Conservation (phyloP, 768 basidiomycete genomes). For the Mycena capillaripes region DNA sequence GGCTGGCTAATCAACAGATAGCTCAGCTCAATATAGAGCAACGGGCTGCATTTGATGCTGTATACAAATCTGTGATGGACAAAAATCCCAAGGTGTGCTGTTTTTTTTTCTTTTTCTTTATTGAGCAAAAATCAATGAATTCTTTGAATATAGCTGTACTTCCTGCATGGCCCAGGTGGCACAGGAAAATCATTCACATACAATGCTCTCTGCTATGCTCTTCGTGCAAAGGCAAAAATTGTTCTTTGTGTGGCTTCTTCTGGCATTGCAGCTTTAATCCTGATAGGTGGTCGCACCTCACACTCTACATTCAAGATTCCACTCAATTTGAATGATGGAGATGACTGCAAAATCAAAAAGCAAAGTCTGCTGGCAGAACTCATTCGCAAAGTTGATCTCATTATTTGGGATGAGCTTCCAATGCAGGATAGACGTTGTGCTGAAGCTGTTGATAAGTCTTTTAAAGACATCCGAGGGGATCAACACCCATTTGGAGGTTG, state of each 20-base stretch:
- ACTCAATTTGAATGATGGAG: conserved; percentile 35
- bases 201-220: conserved; percentile 44
- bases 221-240: conserved; percentile 47
- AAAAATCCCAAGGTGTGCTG: conserved; percentile 33
- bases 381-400: conserved; percentile 42
- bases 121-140: too few relatives aligned
- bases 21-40: conserved; percentile 50
- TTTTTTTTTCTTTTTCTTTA: too few relatives aligned
- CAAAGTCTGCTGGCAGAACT: conserved; percentile 42
- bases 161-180: conserved; percentile 42
- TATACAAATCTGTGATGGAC: conserved; percentile 43
- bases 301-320: conserved; percentile 67
- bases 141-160: too few relatives aligned
- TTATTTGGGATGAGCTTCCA: conserved; percentile 56
- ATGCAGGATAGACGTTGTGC: conserved; percentile 49
- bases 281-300: conserved; percentile 59
- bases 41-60: conserved; percentile 43
- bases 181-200: conserved; percentile 5
- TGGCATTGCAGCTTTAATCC: conserved; percentile 61
- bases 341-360: conserved; percentile 46
- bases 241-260: conserved; percentile 65
- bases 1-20: conserved; percentile 6
- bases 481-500: conserved; percentile 51
- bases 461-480: conserved; percentile 44
- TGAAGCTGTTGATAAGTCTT: conserved; percentile 51